Percentiles rank a stretch among this genome's conserved stretches.
Evolutionary conservation across 2,329 filamentous ascomycete species (phyloP).

Genomic region (Cadophora sp.): DNA sequence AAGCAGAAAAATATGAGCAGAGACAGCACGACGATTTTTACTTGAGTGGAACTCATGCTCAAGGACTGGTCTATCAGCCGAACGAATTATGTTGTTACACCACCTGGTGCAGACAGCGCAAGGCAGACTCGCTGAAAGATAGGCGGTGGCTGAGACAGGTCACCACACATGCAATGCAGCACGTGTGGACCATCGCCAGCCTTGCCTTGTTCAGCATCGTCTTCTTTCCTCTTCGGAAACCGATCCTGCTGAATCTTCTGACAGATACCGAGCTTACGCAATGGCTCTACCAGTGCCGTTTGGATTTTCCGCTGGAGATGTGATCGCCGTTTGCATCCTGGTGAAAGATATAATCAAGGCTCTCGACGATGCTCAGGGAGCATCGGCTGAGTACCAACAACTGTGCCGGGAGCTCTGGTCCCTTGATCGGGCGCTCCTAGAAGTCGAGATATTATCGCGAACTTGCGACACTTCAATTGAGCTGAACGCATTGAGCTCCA

Average conservation of each 20-base stretch:
- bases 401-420: constrained; percentile 39
- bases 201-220: background rate
- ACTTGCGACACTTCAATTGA: constrained; percentile 9
- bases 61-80: background rate
- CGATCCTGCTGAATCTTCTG: background rate
- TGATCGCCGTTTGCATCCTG: background rate
- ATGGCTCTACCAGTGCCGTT: background rate
- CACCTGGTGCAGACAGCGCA: no score
- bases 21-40: background rate
- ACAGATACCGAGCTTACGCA: background rate
- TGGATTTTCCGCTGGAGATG: background rate
- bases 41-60: background rate
- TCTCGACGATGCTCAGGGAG: constrained; percentile 42
- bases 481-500: constrained; percentile 25
- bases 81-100: background rate
- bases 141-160: background rate
- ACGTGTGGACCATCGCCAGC: background rate
- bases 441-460: constrained; percentile 26
- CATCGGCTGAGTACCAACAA: constrained; percentile 42
- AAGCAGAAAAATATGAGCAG: background rate
- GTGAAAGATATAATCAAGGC: constrained; percentile 29
- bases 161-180: background rate
- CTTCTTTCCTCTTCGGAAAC: background rate
- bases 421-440: constrained; percentile 30
- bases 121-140: background rate